Percentiles rank a stretch among this genome's conserved stretches.
Conservation (phyloP, 352 stramenopile genomes). For the Phytophthora litchii region DNA sequence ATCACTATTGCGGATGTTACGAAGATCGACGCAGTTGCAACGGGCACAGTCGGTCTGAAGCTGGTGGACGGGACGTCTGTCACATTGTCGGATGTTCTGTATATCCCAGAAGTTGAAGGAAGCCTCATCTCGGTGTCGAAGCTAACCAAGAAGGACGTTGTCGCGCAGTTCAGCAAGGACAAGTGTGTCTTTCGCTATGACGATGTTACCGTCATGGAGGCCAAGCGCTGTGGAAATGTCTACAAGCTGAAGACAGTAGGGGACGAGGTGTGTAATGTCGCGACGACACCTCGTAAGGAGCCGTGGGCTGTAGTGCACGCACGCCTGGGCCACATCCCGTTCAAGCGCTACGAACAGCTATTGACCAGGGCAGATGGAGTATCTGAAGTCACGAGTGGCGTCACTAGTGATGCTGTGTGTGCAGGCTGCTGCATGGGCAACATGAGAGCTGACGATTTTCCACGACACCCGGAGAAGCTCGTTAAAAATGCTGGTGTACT, state of each 20-base stretch:
- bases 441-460: not conserved
- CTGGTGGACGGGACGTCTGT: slow-evolving; percentile 11
- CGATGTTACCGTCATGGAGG: too few relatives aligned
- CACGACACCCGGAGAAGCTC: not conserved
- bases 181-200: too few relatives aligned
- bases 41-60: slow-evolving; percentile 10
- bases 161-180: too few relatives aligned
- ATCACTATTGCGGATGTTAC: slow-evolving; percentile 20
- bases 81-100: not conserved
- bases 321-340: slow-evolving; percentile 2
- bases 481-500: not conserved
- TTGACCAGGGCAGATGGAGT: not conserved
- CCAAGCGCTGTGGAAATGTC: too few relatives aligned
- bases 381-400: not conserved
- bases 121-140: too few relatives aligned
- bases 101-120: too few relatives aligned
- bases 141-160: too few relatives aligned
- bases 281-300: slow-evolving; percentile 6
- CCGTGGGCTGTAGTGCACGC: slow-evolving; percentile 9
- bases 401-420: not conserved
- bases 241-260: too few relatives aligned
- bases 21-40: slow-evolving; percentile 20
- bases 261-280: slow-evolving; percentile 6
- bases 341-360: not conserved
- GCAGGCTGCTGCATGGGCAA: not conserved